Conservation (phyloP, 208 protist species). For the Trypanosoma avium region DNA sequence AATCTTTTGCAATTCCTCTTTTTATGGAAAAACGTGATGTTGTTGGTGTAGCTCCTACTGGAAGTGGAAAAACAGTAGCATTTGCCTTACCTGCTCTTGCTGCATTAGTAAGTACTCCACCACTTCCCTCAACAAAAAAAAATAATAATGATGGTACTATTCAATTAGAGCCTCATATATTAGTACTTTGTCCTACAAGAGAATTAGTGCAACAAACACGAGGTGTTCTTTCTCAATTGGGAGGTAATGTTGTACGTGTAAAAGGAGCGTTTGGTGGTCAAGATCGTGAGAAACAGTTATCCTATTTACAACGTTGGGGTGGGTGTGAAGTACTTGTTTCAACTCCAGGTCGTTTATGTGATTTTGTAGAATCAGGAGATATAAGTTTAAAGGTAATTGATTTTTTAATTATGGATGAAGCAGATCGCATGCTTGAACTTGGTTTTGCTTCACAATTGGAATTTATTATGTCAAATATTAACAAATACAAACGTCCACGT, state of each 20-base stretch:
- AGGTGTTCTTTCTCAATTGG: constrained; percentile 78
- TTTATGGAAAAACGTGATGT: constrained; percentile 89
- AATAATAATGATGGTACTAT: not conserved
- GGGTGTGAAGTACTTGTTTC: constrained; percentile 92
- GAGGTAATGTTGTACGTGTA: constrained; percentile 64
- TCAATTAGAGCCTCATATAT: constrained; percentile 58
- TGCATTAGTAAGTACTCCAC: constrained; percentile 12
- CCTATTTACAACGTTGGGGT: constrained; percentile 57
- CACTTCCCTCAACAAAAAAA: constrained; percentile 4
- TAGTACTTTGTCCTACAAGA: constrained; percentile 97
- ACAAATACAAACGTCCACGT: constrained; percentile 54
- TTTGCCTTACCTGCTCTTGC: constrained; percentile 94
- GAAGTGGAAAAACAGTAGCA: constrained; percentile 95
- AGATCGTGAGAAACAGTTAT: constrained; percentile 78
- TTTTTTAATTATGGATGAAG: constrained; percentile 95
- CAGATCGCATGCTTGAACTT: constrained; percentile 95
- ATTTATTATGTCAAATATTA: constrained; percentile 77
- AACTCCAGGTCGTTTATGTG: constrained; percentile 76
- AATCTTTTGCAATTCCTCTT: constrained; percentile 76
- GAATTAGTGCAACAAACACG: constrained; percentile 96
- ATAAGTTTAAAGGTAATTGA: constrained; percentile 73
- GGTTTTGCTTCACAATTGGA: constrained; percentile 61
- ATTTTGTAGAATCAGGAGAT: constrained; percentile 38
- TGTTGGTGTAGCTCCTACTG: constrained; percentile 93
- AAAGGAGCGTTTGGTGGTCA: constrained; percentile 91